Evolutionary conservation across 1,139 yeast species (phyloP).

Genomic region (Magnusiomyces magnusii): DNA sequence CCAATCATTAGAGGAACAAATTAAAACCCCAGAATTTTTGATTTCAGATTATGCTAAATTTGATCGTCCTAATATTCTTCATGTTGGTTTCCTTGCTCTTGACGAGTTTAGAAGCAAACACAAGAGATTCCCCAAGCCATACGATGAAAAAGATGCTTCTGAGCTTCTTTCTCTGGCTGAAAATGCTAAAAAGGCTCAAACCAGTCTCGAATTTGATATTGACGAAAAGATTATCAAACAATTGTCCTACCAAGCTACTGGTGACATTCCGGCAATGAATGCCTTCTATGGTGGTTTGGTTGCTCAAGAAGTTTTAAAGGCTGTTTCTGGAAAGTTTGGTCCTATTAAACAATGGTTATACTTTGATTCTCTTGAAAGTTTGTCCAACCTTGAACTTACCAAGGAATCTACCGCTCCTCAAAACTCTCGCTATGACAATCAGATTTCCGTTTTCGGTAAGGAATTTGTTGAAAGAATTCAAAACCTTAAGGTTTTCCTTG

Average conservation of each 20-base stretch:
- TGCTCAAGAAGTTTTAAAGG: conserved; percentile 95
- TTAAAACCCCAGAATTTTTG: conserved; percentile 68
- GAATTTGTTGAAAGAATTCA: conserved; percentile 65
- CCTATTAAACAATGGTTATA: conserved; percentile 90
- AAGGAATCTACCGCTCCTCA: conserved; percentile 68
- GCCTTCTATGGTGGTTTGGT: conserved; percentile 92
- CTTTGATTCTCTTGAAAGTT: conserved; percentile 88
- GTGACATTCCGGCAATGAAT: conserved; percentile 84
- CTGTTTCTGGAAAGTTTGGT: conserved; percentile 86
- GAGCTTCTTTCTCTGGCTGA: conserved; percentile 56
- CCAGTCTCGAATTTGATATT: conserved; percentile 48
- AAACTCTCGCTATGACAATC: conserved; percentile 81
- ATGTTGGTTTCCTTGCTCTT: conserved; percentile 86
- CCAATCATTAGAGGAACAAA: conserved; percentile 56
- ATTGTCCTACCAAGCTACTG: conserved; percentile 76
- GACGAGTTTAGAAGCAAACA: conserved; percentile 62
- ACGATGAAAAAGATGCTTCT: conserved; percentile 64
- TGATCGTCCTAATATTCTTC: conserved; percentile 85
- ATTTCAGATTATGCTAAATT: conserved; percentile 88
- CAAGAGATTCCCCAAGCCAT: conserved; percentile 71
- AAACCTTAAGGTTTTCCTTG: conserved; percentile 77
- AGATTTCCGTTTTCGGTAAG: conserved; percentile 88
- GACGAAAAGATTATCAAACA: conserved; percentile 63
- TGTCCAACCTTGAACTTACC: conserved; percentile 60
- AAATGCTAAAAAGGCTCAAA: conserved; percentile 49